Evolutionary conservation across 2,329 filamentous ascomycete species (phyloP).

Genomic region (Parastagonospora avenae): DNA sequence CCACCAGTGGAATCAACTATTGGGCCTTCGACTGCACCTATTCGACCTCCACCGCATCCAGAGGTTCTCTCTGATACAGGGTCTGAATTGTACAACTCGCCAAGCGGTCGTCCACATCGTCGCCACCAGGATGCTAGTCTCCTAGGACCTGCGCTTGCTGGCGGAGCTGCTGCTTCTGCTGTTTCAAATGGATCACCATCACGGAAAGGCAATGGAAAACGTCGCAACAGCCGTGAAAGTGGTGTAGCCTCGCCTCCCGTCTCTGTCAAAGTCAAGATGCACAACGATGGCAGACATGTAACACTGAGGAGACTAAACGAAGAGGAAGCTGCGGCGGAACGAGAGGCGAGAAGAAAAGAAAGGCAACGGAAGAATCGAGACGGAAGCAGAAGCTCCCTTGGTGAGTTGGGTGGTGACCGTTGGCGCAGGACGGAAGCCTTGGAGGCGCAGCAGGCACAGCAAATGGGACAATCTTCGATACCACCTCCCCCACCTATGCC

Average conservation of each 20-base stretch:
- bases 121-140: conserved; percentile 33
- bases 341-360: conserved; percentile 59
- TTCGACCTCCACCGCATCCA: conserved; percentile 42
- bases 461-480: conserved; percentile 29
- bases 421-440: conserved; percentile 47
- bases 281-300: conserved; percentile 66
- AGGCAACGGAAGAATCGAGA: conserved; percentile 46
- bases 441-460: conserved; percentile 42
- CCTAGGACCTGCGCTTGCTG: conserved; percentile 24
- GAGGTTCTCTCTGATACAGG: conserved; percentile 51
- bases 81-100: conserved; percentile 45
- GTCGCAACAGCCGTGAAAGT: conserved; percentile 45
- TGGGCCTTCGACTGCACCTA: conserved; percentile 38
- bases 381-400: conserved; percentile 49
- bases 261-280: conserved; percentile 69
- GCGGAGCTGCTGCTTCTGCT: conserved; percentile 31
- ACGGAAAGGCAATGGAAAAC: conserved; percentile 32
- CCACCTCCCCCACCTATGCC: conserved; percentile 35
- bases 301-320: conserved; percentile 66
- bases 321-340: conserved; percentile 65
- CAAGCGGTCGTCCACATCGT: conserved; percentile 43
- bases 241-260: conserved; percentile 63
- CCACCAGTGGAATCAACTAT: conserved; percentile 34
- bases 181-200: conserved; percentile 35
- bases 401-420: conserved; percentile 42